Base-by-base conservation (phyloP, 108 stramenopile species). In the Nitzschia putrida region DNA sequence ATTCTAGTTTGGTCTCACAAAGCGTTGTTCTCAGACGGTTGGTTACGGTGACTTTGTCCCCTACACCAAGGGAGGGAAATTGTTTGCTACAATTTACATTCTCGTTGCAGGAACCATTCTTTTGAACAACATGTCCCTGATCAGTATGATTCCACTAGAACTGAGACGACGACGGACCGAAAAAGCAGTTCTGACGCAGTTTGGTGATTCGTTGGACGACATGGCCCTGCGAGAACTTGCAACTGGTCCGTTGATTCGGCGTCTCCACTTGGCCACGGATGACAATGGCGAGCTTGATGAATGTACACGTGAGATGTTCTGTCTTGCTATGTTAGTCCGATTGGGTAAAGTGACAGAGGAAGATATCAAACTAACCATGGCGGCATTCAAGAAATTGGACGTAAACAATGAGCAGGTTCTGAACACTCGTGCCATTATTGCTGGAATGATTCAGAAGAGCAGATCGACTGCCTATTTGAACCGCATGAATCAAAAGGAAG, bases 301-400 rank as follows among this genome's bases (percentile, higher is more conserved):
- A 60, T 95, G 93, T 57, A 95, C 93, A 0, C 80, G 93, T 23
- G 93, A 95, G 61, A 95, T 92, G 91, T 95, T 95, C 74, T 83
- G 88, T 40, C 82, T 95, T 40, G 93, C 93, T 14, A 95, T 95
- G 93, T 78, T 95, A 57, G 90, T 95, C 3, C 82, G 93, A n/a
- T 60, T 95, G 56, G 93, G 93, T 3, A 86, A 89, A 54, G 88
- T 95, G 14, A 83, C 89, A 0, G 93, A 95, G 68, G 65, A 84
- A 49, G 93, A 95, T 71, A 88, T 95, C 55, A 75, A 73, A 51
- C 73, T 79, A 37, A 95, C 93, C 11, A 91, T 92, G 77, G 88
- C 87, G 16, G 93, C 93, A 8, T 95, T 95, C 70, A 73, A 73
- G 34, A 80, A 87, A 21, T 77, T 95, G 3, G 93, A 95, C 74